Base-by-base conservation (phyloP, 805 yeast genomes). In the Saturnispora hagleri region DNA sequence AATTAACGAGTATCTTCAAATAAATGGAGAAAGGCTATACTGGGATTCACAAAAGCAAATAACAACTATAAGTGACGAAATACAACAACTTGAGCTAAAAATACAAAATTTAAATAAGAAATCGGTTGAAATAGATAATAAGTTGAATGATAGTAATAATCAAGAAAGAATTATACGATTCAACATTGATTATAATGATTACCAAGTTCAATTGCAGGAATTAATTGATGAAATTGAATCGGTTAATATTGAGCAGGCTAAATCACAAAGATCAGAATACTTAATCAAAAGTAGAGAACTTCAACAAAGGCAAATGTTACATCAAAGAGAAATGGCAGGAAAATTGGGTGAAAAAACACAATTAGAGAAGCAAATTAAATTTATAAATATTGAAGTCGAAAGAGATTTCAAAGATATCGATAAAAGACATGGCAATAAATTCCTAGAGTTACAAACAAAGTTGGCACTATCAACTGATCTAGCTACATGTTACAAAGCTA, bases 281-380 rank as follows among this genome's bases (percentile, higher is more conserved):
- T 84, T 86, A 58, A 67, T 72, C 10, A 75, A 78, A 53, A 76
- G 89, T 2, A 65, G 68, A 43, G 58, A 63, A n/a, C 67, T 89
- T 35, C 69, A 80, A 51, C 69, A 70, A 15, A 62, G 69, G 38
- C 79, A 81, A 50, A 74, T 86, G 15, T 67, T 67, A 4, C 64
- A 86, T 42, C 84, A 81, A 54, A 75, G 89, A 1, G 64, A 66
- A 48, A 81, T 86, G 58, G 86, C 95, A 3, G 82, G 89, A 12
- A 85, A 83, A 58, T 66, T 80, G 22, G 99, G 99, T 20, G 98
- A 91, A 65, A 76, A 87, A 41, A 82, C 81, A 54, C 97, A 91
- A 62, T 73, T 93, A 55, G 79, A 81, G 46, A 88, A 81, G 57
- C 96, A 89, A 60, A 74, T 84, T 5, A 67, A 66, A 22, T 69